Percentiles rank a stretch among this genome's conserved stretches.
Evolutionary conservation across 1,284 basidiomycete genomes (phyloP).

Genomic region (Melampsora larici-populina): DNA sequence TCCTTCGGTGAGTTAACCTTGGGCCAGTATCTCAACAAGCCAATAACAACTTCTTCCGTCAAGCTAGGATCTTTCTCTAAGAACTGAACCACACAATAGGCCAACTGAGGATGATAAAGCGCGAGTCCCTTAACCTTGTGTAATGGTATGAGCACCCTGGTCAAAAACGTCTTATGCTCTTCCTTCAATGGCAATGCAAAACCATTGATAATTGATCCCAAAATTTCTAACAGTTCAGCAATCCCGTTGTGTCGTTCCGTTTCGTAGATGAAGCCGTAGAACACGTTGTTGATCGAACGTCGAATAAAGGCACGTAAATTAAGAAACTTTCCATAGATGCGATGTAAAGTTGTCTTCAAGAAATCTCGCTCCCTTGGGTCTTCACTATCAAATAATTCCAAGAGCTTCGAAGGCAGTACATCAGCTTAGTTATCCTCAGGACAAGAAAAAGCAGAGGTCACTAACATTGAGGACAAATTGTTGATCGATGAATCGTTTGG

Average conservation of each 20-base stretch:
- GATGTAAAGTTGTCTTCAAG: conserved; percentile 96
- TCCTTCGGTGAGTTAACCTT: conserved; percentile 99
- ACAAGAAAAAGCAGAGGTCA: conserved; percentile 3
- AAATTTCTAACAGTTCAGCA: conserved; percentile 94
- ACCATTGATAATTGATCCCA: conserved; percentile 99
- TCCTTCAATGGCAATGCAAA: conserved; percentile 98
- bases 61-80: conserved; percentile 90
- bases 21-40: conserved; percentile 94
- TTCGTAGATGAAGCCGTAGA: conserved; percentile 98
- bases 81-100: conserved; percentile 99
- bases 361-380: conserved; percentile 99
- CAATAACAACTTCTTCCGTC: conserved; percentile 92
- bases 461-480: conserved; percentile 75
- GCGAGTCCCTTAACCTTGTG: conserved; percentile 98
- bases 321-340: conserved; percentile 99
- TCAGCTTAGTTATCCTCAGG: not conserved
- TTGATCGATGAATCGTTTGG: conserved; percentile 97
- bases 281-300: conserved; percentile 98
- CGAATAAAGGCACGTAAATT: conserved; percentile 98
- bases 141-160: conserved; percentile 88
- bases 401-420: conserved; percentile 60
- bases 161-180: conserved; percentile 98
- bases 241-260: conserved; percentile 99
- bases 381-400: conserved; percentile 98
- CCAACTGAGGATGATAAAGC: conserved; percentile 95